Evolutionary conservation across 805 yeast species (phyloP).

Genomic region (Wickerhamomyces subpelliculosus): DNA sequence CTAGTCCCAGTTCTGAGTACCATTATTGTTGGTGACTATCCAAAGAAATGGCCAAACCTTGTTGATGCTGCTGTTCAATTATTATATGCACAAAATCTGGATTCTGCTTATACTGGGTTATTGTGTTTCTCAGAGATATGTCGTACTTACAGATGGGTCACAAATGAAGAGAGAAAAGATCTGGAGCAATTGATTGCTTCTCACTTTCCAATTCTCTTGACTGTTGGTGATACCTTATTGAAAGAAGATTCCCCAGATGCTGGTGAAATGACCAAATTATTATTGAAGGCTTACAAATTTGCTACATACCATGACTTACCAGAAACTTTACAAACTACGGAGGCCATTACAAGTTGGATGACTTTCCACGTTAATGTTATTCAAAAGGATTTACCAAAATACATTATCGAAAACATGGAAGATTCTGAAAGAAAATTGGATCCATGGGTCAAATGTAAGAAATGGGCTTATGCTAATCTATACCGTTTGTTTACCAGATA

Average conservation of each 20-base stretch:
- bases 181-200: constrained; percentile 48
- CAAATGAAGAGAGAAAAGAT: constrained; percentile 44
- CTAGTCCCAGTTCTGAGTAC: constrained; percentile 44
- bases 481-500: constrained; percentile 66
- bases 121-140: constrained; percentile 64
- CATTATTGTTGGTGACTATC: constrained; percentile 45
- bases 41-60: constrained; percentile 48
- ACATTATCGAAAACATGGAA: constrained; percentile 39
- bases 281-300: constrained; percentile 73
- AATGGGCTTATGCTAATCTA: constrained; percentile 84
- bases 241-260: constrained; percentile 33
- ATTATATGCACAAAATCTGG: constrained; percentile 36
- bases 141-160: constrained; percentile 64
- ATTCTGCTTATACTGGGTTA: constrained; percentile 55
- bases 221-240: constrained; percentile 53
- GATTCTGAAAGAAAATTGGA: constrained; percentile 42
- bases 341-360: constrained; percentile 60
- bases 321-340: constrained; percentile 45
- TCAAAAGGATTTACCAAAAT: constrained; percentile 48
- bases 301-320: constrained; percentile 72
- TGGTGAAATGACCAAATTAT: constrained; percentile 70
- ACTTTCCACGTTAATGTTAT: constrained; percentile 67
- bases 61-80: constrained; percentile 38
- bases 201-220: constrained; percentile 60
- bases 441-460: constrained; percentile 71